Percentiles rank a stretch among this genome's conserved stretches.
Conservation (phyloP, 208 protist genomes). For the Leishmania amazonensis region DNA sequence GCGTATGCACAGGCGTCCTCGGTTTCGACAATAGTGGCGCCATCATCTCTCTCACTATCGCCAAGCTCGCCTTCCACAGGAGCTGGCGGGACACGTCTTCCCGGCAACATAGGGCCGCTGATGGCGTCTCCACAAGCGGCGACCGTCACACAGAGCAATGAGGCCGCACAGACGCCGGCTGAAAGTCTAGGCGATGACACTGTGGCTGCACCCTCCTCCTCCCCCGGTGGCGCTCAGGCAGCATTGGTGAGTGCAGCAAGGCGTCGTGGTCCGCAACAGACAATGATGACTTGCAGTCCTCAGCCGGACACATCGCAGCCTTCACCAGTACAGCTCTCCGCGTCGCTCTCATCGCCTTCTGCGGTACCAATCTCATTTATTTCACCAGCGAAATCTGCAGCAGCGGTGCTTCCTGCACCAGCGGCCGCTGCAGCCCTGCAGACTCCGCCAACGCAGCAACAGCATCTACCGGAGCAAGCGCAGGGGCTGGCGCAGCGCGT, state of each 20-base stretch:
- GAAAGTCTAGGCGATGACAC: not conserved
- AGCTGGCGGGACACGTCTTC: not conserved
- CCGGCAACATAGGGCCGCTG: not conserved
- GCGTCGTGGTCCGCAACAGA: conserved; percentile 14
- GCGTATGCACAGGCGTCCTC: not conserved
- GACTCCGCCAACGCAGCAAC: not conserved
- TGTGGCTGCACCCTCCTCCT: not conserved
- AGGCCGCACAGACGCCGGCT: too few relatives aligned
- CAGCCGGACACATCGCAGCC: not conserved
- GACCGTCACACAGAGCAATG: not conserved
- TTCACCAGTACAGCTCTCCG: not conserved
- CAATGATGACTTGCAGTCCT: conserved; percentile 4
- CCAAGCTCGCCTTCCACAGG: not conserved
- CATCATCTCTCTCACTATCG: not conserved
- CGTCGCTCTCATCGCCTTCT: not conserved
- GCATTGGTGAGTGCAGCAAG: not conserved
- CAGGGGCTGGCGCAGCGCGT: conserved; percentile 11
- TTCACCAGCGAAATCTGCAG: not conserved
- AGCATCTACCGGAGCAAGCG: not conserved
- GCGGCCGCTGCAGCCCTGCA: too few relatives aligned
- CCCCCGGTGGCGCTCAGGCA: not conserved
- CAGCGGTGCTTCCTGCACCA: not conserved
- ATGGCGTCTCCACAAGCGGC: not conserved
- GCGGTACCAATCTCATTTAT: not conserved
- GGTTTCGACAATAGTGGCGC: not conserved